These are phyloP conservation scores for Raphanus hybrid DNA, from an alignment of 441 rosid species.

Conservation along the genomic window DNA sequence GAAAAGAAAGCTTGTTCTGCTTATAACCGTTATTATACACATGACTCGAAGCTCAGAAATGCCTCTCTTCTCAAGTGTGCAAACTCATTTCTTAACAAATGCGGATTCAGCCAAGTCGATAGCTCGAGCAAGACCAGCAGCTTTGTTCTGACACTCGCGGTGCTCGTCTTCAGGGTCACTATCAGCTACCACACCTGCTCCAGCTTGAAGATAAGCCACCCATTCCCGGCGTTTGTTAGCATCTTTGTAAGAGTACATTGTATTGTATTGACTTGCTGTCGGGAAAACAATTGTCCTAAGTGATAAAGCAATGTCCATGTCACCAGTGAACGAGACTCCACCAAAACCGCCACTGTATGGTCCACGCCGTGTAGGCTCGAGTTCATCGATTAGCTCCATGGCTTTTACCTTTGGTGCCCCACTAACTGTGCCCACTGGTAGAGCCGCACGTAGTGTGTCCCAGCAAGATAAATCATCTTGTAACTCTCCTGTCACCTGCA, in stretches of 20 bases:
- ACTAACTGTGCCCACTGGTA: conserved; percentile 91
- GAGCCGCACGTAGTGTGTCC: conserved; percentile 77
- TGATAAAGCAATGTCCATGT: conserved; percentile 79
- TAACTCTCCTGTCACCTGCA: conserved; percentile 83
- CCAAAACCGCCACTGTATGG: conserved; percentile 94
- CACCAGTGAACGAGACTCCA: conserved; percentile 71
- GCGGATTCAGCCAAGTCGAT: conserved; percentile 82
- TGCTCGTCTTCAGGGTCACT: conserved; percentile 74
- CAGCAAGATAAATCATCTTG: conserved; percentile 68
- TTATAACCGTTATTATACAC: conserved; percentile 32
- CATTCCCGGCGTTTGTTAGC: conserved; percentile 61
- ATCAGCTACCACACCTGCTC: conserved; percentile 79
- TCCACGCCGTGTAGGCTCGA: conserved; percentile 78
- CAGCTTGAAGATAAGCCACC: conserved; percentile 84
- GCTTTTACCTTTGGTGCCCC: conserved; percentile 98
- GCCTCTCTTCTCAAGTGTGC: neutral
- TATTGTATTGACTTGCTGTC: conserved; percentile 57
- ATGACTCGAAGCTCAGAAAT: conserved; percentile 17
- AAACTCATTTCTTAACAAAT: conserved; percentile 47
- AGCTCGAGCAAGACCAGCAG: conserved; percentile 80
- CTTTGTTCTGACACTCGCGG: conserved; percentile 70
- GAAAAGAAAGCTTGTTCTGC: neutral
- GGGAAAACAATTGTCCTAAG: conserved; percentile 81
- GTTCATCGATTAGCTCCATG: conserved; percentile 77
- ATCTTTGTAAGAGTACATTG: conserved; percentile 66